These are phyloP conservation scores for Biscogniauxia sp. DNA, from an alignment of 2,329 filamentous ascomycete species.

Conservation along the genomic window DNA sequence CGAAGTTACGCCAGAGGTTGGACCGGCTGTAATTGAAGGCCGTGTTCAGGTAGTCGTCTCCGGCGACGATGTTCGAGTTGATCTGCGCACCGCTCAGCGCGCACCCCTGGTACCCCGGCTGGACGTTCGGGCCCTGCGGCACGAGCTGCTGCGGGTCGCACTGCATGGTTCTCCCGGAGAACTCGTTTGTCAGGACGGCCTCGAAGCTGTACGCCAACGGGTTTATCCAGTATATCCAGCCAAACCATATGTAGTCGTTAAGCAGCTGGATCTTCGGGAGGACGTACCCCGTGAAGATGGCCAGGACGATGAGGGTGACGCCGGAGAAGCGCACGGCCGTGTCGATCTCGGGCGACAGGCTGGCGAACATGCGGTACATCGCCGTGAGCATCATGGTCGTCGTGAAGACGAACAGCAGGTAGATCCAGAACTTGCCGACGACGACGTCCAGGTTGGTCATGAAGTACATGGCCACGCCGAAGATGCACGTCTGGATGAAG, in stretches of 20 bases:
- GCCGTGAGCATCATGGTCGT: slow-evolving; percentile 31
- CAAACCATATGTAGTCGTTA: slow-evolving; percentile 64
- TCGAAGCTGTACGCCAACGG: slow-evolving; percentile 66
- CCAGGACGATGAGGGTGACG: slow-evolving; percentile 56
- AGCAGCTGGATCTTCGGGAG: slow-evolving; percentile 56
- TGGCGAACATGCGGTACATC: slow-evolving; percentile 34
- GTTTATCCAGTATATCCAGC: slow-evolving; percentile 66
- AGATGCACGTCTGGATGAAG: slow-evolving; percentile 62
- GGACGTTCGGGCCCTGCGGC: slow-evolving; percentile 41
- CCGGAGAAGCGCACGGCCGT: slow-evolving; percentile 60
- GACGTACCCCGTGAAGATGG: slow-evolving; percentile 67
- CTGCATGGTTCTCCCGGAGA: slow-evolving; percentile 50
- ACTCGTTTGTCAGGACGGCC: slow-evolving; percentile 54
- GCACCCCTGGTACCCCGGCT: slow-evolving; percentile 52
- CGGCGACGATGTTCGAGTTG: slow-evolving; percentile 48
- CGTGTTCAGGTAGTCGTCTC: slow-evolving; percentile 52
- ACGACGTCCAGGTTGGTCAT: slow-evolving; percentile 68
- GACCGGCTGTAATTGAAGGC: slow-evolving; percentile 53
- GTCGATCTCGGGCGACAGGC: slow-evolving; percentile 44
- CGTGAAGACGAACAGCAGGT: slow-evolving; percentile 53
- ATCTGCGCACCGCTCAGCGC: slow-evolving; percentile 50
- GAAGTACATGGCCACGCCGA: slow-evolving; percentile 74
- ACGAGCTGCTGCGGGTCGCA: slow-evolving; percentile 45
- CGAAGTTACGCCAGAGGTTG: slow-evolving; percentile 75
- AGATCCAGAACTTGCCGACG: slow-evolving; percentile 66